A percentile compares a stretch with the other conserved stretches of the same genome.
phyloP scores from a whole-genome alignment of 192 early-diverging fungal species.

The Glomus cerebriforme region DNA sequence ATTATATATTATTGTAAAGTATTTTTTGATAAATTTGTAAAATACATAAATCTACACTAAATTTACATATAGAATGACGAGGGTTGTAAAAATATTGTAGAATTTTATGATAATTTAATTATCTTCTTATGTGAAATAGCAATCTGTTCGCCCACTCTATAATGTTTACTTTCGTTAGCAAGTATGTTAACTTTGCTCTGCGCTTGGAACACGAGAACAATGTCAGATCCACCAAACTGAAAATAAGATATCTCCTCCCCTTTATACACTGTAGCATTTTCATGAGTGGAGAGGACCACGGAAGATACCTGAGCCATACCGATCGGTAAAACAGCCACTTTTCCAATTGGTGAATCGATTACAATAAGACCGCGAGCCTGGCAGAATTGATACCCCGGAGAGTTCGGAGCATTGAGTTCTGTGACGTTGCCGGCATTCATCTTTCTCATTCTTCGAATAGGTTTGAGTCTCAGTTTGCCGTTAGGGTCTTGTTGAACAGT shows the following conservation, averaged over 20 bases:
- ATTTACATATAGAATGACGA: no score
- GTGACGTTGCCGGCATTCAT: no score
- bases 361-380: conserved; percentile 13
- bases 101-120: no score
- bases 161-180: neutral
- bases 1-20: no score
- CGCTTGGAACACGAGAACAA: conserved; percentile 65
- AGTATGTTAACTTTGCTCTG: conserved; percentile 27
- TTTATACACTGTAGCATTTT: conserved; percentile 40
- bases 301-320: conserved; percentile 28
- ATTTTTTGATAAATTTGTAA: no score
- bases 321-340: conserved; percentile 17
- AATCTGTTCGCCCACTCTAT: conserved; percentile 19
- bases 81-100: no score
- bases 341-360: conserved; percentile 15
- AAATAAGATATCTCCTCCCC: conserved; percentile 80
- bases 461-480: neutral
- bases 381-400: conserved; percentile 20
- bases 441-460: conserved; percentile 1
- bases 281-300: neutral
- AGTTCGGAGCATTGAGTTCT: neutral
- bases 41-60: no score
- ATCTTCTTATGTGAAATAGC: conserved; percentile 7
- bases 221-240: conserved; percentile 75
- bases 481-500: neutral